Base-by-base conservation (phyloP, 768 basidiomycete genomes). In the Rossbeevera mucosa region DNA sequence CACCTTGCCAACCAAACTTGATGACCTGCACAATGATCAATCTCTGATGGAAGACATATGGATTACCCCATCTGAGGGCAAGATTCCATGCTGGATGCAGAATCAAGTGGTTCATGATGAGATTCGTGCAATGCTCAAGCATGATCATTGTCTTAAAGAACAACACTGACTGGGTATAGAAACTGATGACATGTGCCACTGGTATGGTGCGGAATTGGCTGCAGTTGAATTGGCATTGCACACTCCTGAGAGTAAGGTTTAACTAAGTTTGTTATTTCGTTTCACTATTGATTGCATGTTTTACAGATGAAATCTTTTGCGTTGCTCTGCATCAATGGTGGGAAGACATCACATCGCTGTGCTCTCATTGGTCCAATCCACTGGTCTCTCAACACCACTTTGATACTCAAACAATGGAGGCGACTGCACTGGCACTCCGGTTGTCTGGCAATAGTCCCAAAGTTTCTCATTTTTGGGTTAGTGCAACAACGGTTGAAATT, bases 351-450 rank as follows among this genome's bases (percentile, higher is more conserved):
- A 18, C 36, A 11, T 25, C 40, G 22, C 18, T 42, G 2, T 2
- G 7, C 18, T 29, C 24, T 42, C 55, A 44, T 53, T 50, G 47
- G 69, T 20, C 54, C 1, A 70, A 51, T 24, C 45, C 54, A 0
- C 43, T 64, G 3, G 56, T 51, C 14, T 58, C 60, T 3, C 2
- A 11, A 0, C 28, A 21, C 31, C 48, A 12, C 20, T 61, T 59
- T 21, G 7, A 50, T 6, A 46, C 22, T 2, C 59, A 65, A 21
- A 49, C 56, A 4, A 22, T 31, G 3, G 58, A 53, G 13, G 50
- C 59, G 3, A 44, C 33, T 21, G 18, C 33, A 3, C 9, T 56
- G 6, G 50, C 58, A 12, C 14, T 18, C 3, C 1, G 5, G 2
- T 42, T 56, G 40, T 55, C 44, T 4, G 50, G 40, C 5, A 18